Evolutionary conservation across 192 early-diverging fungal species (phyloP).

Genomic region (Coemansia sp.): DNA sequence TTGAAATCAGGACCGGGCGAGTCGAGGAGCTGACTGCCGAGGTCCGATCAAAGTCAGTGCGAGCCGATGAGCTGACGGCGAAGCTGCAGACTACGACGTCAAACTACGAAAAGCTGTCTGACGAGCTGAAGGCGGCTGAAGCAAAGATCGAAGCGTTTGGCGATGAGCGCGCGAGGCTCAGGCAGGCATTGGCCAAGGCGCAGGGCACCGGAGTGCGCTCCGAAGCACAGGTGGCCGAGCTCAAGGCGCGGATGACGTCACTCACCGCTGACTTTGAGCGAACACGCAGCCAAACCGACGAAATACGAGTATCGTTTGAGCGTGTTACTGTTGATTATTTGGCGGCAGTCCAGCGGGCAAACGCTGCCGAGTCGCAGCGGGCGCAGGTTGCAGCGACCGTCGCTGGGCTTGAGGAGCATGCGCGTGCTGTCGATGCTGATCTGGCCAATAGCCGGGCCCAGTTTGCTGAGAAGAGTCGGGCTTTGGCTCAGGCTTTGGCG

Average conservation of each 20-base stretch:
- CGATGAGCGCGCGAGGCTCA: constrained; percentile 34
- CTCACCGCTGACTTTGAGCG: constrained; percentile 3
- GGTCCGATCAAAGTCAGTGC: background rate
- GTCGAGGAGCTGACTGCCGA: background rate
- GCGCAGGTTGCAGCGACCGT: constrained; percentile 25
- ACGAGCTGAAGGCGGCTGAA: background rate
- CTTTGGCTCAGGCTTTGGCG: constrained; percentile 34
- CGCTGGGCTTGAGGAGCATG: constrained; percentile 36
- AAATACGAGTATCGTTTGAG: constrained; percentile 3
- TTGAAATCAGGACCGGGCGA: background rate
- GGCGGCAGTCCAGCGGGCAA: background rate
- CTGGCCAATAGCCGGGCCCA: constrained; percentile 55
- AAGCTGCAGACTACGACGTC: constrained; percentile 2
- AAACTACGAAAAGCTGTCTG: background rate
- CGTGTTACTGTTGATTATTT: constrained; percentile 5
- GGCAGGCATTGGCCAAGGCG: constrained; percentile 40
- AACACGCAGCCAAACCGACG: constrained; percentile 17
- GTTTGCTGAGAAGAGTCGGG: constrained; percentile 55
- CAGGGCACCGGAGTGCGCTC: constrained; percentile 32
- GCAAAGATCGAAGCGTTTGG: constrained; percentile 3
- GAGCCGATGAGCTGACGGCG: background rate
- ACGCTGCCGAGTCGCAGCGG: constrained; percentile 18
- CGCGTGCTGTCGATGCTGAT: constrained; percentile 48
- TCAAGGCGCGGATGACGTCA: constrained; percentile 21
- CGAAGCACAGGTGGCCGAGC: constrained; percentile 31